phyloP scores from a whole-genome alignment of 768 basidiomycete genomes.

The Kwoniella dendrophila region DNA sequence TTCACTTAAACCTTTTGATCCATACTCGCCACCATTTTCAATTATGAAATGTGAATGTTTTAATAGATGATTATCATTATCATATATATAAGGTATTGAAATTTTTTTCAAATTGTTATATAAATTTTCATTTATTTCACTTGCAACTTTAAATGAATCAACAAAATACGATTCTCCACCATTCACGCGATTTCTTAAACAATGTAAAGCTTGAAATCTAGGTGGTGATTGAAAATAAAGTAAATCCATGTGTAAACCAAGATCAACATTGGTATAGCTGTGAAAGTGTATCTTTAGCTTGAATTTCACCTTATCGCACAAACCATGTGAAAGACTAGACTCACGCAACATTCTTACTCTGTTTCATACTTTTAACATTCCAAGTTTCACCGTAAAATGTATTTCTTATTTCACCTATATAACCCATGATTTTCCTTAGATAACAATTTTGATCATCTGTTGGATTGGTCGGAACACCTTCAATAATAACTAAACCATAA shows the following conservation, averaged over 20 bases:
- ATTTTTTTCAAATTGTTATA: constrained; percentile 67
- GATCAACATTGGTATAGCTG: constrained; percentile 79
- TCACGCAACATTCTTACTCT: constrained; percentile 81
- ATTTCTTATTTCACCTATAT: constrained; percentile 73
- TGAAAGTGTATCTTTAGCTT: neutral
- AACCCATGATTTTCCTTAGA: constrained; percentile 66
- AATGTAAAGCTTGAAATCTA: constrained; percentile 88
- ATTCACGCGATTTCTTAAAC: constrained; percentile 75
- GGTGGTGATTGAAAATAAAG: constrained; percentile 89
- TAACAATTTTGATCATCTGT: constrained; percentile 69
- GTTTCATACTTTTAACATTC: constrained; percentile 75
- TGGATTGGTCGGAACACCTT: constrained; percentile 67
- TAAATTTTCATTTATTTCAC: constrained; percentile 61
- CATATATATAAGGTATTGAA: constrained; percentile 84
- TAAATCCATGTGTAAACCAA: constrained; percentile 90
- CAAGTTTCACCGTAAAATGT: constrained; percentile 90
- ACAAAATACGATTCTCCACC: constrained; percentile 87
- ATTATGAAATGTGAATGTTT: constrained; percentile 68
- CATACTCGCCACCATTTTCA: no score
- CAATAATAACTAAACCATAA: constrained; percentile 74
- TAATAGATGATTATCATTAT: constrained; percentile 85
- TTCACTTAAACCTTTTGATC: no score
- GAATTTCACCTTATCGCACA: neutral
- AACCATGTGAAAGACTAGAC: neutral
- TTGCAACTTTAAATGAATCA: constrained; percentile 72